Conservation (phyloP, 768 basidiomycete genomes). For the Tylopilus sp. region DNA sequence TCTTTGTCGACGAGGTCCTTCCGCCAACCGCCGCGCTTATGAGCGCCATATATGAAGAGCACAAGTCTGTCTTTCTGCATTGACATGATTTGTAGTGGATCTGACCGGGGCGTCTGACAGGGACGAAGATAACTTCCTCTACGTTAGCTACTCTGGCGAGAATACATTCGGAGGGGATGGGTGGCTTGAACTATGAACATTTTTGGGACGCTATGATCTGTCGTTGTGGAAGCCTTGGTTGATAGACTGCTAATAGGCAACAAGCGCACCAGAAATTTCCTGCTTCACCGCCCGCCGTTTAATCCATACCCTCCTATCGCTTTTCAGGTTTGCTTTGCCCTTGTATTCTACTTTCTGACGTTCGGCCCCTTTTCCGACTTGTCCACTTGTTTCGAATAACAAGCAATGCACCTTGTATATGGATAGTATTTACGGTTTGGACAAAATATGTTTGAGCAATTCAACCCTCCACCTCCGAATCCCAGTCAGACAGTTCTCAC, state of each 20-base stretch:
- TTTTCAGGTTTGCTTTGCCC: slow-evolving; percentile 23
- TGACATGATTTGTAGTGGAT: slow-evolving; percentile 1
- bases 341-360: slow-evolving; percentile 28
- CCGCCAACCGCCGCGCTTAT: slow-evolving; percentile 98
- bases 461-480: no score
- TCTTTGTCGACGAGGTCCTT: slow-evolving; percentile 98
- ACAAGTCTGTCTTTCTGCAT: slow-evolving; percentile 69
- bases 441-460: no score
- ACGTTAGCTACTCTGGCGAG: slow-evolving; percentile 98
- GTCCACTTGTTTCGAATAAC: slow-evolving; percentile 13
- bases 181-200: slow-evolving; percentile 33
- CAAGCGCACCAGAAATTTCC: slow-evolving; percentile 21
- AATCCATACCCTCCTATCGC: slow-evolving; percentile 27
- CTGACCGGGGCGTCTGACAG: slow-evolving; percentile 43
- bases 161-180: slow-evolving; percentile 75
- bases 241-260: slow-evolving; percentile 30
- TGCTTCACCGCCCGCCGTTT: slow-evolving; percentile 6
- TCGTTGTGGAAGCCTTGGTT: slow-evolving; percentile 17
- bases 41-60: slow-evolving; percentile 99
- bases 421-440: slow-evolving; percentile 3
- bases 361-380: slow-evolving; percentile 2
- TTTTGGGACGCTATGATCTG: slow-evolving; percentile 19
- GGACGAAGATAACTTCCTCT: slow-evolving; percentile 99
- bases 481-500: no score
- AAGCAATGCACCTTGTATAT: slow-evolving; percentile 19